These are phyloP conservation scores for Hibiscus trionum DNA, from an alignment of 345 rosid genomes.

Conservation along the genomic window DNA sequence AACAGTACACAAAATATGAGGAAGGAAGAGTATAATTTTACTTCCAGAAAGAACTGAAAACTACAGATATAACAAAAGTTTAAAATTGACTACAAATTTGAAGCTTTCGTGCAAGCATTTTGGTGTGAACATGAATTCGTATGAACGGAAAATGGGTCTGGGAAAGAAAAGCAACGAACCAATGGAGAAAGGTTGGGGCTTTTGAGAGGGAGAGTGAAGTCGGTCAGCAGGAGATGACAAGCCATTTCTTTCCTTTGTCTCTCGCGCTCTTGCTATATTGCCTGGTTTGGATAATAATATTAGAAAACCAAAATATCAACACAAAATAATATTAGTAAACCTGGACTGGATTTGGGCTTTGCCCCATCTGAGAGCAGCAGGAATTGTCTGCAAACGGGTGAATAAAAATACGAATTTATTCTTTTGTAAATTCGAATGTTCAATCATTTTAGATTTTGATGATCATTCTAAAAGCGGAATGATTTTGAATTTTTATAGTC, in stretches of 20 bases:
- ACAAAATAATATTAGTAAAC: background rate
- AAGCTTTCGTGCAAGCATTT: background rate
- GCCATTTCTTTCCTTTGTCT: conserved; percentile 18
- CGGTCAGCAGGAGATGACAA: conserved; percentile 18
- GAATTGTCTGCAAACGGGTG: too few species aligned
- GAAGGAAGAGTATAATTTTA: background rate
- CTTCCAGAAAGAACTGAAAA: background rate
- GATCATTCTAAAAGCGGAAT: too few species aligned
- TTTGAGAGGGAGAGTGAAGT: conserved; percentile 22
- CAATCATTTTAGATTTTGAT: too few species aligned
- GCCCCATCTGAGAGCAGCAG: too few species aligned
- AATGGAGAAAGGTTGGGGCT: conserved; percentile 12
- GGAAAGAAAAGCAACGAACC: conserved; percentile 10
- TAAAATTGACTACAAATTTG: background rate
- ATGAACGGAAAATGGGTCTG: background rate
- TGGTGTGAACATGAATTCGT: background rate
- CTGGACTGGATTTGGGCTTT: background rate
- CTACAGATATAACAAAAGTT: background rate
- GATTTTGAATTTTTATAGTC: too few species aligned
- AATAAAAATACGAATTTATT: too few species aligned
- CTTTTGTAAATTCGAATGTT: too few species aligned
- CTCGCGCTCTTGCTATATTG: background rate
- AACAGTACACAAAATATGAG: background rate
- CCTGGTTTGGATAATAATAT: background rate
- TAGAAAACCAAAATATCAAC: too few species aligned